These are phyloP conservation scores for Penicillium flavigenum DNA, from an alignment of 495 filamentous ascomycete genomes.

Conservation along the genomic window DNA sequence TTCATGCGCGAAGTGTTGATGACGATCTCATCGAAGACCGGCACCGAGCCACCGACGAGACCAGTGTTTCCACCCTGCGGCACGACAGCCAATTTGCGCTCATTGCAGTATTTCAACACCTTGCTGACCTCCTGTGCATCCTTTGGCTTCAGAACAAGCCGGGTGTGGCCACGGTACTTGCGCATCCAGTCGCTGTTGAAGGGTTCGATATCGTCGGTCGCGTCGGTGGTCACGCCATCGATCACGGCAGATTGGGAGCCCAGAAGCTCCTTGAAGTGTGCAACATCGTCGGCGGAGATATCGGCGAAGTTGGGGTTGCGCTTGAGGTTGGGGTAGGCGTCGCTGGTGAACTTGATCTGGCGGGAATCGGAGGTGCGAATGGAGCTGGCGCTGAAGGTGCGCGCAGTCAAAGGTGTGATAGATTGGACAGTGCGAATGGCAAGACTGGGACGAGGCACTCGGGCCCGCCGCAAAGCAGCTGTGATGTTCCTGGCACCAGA, in stretches of 20 bases:
- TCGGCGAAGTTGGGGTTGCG: conserved; percentile 69
- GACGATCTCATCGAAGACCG: conserved; percentile 97
- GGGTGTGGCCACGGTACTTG: conserved; percentile 91
- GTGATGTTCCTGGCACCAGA: conserved; percentile 40
- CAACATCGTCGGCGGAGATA: conserved; percentile 73
- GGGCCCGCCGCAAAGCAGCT: conserved; percentile 42
- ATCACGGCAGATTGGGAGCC: conserved; percentile 76
- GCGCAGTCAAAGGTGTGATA: conserved; percentile 25
- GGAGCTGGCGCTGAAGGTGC: conserved; percentile 40
- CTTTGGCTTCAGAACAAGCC: conserved; percentile 80
- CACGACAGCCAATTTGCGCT: conserved; percentile 87
- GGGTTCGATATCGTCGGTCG: conserved; percentile 76
- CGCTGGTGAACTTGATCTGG: conserved; percentile 71
- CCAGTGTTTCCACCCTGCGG: conserved; percentile 97
- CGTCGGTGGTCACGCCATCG: conserved; percentile 72
- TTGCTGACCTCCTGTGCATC: conserved; percentile 82
- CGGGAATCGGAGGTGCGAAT: conserved; percentile 39
- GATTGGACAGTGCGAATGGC: conserved; percentile 25
- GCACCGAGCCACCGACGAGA: conserved; percentile 89
- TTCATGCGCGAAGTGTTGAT: conserved; percentile 87
- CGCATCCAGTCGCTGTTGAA: conserved; percentile 99
- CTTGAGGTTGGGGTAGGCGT: conserved; percentile 80
- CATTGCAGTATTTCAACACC: conserved; percentile 90
- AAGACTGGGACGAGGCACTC: conserved; percentile 37
- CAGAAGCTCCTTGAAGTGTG: conserved; percentile 73